phyloP scores from a whole-genome alignment of 225 moss, liverwort and hornwort genomes.

The Antitrichia curtipendula region DNA sequence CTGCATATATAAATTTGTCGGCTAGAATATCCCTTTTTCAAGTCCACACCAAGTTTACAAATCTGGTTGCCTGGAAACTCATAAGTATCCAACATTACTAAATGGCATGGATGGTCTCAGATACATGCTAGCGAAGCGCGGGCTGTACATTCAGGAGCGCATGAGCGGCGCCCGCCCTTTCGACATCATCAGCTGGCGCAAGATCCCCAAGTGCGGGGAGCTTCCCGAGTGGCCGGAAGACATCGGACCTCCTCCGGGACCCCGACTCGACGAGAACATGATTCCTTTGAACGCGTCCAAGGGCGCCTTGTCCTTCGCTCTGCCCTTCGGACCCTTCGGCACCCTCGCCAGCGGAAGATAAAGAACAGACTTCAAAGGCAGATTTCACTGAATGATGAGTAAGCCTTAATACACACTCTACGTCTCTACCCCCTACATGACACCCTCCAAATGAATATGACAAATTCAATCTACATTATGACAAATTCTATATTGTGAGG shows the following conservation, averaged over 20 bases:
- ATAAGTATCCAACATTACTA: not conserved
- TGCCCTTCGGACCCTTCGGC: constrained; percentile 28
- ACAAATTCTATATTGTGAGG: not conserved
- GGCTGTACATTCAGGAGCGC: constrained; percentile 26
- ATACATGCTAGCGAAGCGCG: not conserved
- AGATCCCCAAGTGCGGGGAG: not conserved
- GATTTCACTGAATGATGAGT: not conserved
- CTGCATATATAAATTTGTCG: not conserved
- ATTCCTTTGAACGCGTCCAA: constrained; percentile 21
- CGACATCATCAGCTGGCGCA: constrained; percentile 38
- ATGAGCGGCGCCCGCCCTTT: constrained; percentile 32
- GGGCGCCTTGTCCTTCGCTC: constrained; percentile 18
- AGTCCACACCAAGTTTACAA: not conserved
- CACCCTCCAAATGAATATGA: not conserved
- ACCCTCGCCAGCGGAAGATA: not conserved
- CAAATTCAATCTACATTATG: not conserved
- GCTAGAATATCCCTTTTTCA: no score
- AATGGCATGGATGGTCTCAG: not conserved
- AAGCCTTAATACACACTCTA: not conserved
- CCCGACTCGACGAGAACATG: not conserved
- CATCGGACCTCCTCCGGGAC: constrained; percentile 7
- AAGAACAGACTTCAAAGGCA: not conserved
- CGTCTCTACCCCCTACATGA: not conserved
- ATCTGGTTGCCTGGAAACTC: not conserved
- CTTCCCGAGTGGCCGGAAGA: constrained; percentile 21